Evolutionary conservation across 2,329 filamentous ascomycete species (phyloP).

Genomic region (Coniochaeta sp.): DNA sequence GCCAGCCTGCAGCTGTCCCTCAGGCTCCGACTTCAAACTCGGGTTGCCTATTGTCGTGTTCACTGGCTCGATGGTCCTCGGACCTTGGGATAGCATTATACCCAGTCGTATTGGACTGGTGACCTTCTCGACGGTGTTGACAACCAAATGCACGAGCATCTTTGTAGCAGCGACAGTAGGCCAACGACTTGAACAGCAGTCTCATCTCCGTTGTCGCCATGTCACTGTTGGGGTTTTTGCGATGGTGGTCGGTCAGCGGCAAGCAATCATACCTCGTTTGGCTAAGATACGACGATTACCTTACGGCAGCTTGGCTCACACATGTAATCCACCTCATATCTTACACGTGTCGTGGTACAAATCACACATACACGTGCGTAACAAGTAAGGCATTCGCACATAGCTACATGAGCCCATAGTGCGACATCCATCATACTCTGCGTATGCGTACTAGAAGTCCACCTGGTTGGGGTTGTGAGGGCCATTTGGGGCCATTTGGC

Average conservation of each 20-base stretch:
- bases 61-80: not conserved
- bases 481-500: not conserved
- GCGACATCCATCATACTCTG: not conserved
- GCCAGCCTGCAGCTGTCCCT: not conserved
- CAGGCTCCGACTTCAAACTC: not conserved
- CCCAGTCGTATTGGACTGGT: not conserved
- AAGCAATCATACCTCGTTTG: not conserved
- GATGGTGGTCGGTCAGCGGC: not conserved
- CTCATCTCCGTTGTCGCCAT: not conserved
- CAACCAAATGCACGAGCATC: not conserved
- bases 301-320: not conserved
- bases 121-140: not conserved
- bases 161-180: no score
- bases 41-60: no score
- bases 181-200: not conserved
- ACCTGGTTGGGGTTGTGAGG: not conserved
- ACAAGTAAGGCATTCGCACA: not conserved
- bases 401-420: not conserved
- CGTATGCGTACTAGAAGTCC: not conserved
- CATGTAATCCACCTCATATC: not conserved
- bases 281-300: not conserved
- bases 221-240: not conserved
- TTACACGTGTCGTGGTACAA: not conserved
- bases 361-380: not conserved
- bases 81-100: not conserved